phyloP scores from a whole-genome alignment of 768 basidiomycete species.

The Tricholoma sp. region DNA sequence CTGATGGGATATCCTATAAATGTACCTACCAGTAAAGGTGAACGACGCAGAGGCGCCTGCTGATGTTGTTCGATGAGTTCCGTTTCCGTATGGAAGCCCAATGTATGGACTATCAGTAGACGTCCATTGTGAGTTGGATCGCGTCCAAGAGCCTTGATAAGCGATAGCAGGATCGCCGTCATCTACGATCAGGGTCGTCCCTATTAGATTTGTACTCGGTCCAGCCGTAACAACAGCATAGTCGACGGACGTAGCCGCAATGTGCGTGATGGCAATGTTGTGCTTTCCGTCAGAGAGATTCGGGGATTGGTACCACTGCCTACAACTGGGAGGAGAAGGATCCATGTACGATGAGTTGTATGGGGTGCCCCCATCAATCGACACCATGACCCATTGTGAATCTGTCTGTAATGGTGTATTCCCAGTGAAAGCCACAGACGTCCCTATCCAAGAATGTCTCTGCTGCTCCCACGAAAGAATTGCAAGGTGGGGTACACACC shows the following conservation, averaged over 20 bases:
- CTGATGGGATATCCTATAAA: not conserved
- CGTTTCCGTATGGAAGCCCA: constrained; percentile 21
- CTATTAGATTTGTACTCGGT: constrained; percentile 14
- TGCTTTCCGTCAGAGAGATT: constrained; percentile 15
- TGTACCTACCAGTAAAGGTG: constrained; percentile 21
- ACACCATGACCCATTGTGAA: constrained; percentile 13
- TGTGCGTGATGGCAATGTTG: constrained; percentile 12
- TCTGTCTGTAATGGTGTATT: constrained; percentile 3
- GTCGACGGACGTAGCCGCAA: constrained; percentile 19
- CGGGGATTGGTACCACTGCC: constrained; percentile 23
- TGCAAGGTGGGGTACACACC: not conserved
- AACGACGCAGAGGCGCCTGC: constrained; percentile 20
- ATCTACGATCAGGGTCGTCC: constrained; percentile 18
- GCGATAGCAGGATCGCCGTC: constrained; percentile 15
- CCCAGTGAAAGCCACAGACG: constrained; percentile 10
- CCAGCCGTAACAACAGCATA: constrained; percentile 17
- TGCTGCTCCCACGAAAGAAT: not conserved
- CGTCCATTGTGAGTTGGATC: constrained; percentile 6
- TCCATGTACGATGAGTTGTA: constrained; percentile 10
- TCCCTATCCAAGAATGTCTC: constrained; percentile 3
- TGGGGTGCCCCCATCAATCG: constrained; percentile 15
- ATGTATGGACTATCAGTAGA: constrained; percentile 4
- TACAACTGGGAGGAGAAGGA: constrained; percentile 9
- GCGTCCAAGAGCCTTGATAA: constrained; percentile 16
- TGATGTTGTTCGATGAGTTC: constrained; percentile 18